Evolutionary conservation across 306 rosid species (phyloP), one percentile per base, ranked within the genome.

Genomic region (Cicer arietinum): DNA sequence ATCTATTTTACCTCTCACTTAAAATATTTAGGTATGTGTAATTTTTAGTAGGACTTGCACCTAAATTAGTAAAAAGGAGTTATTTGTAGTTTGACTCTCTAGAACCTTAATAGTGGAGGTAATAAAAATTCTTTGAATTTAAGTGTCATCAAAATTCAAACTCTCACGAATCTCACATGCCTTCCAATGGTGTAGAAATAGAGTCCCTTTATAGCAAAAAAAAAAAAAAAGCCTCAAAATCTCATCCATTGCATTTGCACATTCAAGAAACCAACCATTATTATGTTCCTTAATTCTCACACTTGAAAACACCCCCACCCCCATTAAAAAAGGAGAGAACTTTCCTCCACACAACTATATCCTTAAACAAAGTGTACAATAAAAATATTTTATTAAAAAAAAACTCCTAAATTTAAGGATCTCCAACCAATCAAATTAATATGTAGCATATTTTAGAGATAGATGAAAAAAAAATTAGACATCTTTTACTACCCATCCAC

Each of bases 391-490:
- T 61, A 60, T 18, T 35, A 37, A 45, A 46, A 71, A 1, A 39
- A 17, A 39, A 67, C 10, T 60, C 87, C 87, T 57, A 62, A 67
- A 73, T 78, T 61, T 76, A 82, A 73, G 86, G 83, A 47, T 69
- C 74, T 73, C 80, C 83, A 59, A 18, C 86, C 83, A 82, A 73
- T 78, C 69, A 78, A 75, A 81, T 79, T 66, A 77, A 69, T 78
- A 81, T 63, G 30, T 68, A 62, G 58, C 58, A 60, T 62, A 8
- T 44, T 59, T 44, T 51, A 43, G 25, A 46, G 62, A 65, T 62
- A 68, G 17, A 46, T 51, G 58, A 22, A 77, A 78, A 78, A 79
- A 42, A 78, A 79, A 30, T 20, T 64, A 63, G 43, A 78, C 75
- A 20, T 59, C 54, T 58, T 74, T 80, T 46, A 78, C 86, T 45